phyloP scores from a whole-genome alignment of 1,284 basidiomycete genomes.

The Cutaneotrichosporon cutaneum region DNA sequence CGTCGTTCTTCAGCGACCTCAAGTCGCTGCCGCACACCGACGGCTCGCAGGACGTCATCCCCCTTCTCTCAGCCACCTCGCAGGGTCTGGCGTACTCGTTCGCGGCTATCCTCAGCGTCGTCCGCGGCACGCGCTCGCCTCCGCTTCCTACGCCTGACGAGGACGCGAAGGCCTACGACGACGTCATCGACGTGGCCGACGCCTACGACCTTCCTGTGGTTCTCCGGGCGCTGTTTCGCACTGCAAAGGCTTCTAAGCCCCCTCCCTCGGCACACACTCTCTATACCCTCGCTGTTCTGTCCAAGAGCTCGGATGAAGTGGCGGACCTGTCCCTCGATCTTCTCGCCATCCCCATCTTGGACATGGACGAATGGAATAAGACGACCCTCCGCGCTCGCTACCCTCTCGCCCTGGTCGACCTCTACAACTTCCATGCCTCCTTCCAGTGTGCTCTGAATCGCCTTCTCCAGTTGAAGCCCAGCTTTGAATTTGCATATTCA shows the following conservation, averaged over 20 bases:
- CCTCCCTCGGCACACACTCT: neutral
- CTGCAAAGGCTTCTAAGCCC: neutral
- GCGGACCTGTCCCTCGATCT: neutral
- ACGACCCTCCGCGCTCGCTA: neutral
- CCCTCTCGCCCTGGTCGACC: neutral
- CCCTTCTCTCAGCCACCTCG: constrained; percentile 2
- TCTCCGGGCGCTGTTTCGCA: neutral
- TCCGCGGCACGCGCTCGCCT: neutral
- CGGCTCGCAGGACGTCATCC: neutral
- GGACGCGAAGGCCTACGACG: neutral
- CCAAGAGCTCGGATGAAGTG: neutral
- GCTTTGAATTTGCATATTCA: too few relatives aligned
- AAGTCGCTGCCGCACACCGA: neutral
- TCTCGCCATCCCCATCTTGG: neutral
- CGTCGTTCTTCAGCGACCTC: constrained; percentile 12
- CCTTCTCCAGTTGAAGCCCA: neutral
- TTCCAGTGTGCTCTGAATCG: neutral
- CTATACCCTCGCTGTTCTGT: neutral
- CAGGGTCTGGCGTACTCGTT: neutral
- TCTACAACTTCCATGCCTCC: neutral
- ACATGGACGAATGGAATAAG: neutral
- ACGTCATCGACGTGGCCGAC: constrained; percentile 5
- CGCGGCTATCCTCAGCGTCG: neutral
- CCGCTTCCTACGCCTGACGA: neutral
- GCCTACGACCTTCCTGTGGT: constrained; percentile 10